Conservation (phyloP, 768 basidiomycete genomes). For the Phylloporus arenicola region DNA sequence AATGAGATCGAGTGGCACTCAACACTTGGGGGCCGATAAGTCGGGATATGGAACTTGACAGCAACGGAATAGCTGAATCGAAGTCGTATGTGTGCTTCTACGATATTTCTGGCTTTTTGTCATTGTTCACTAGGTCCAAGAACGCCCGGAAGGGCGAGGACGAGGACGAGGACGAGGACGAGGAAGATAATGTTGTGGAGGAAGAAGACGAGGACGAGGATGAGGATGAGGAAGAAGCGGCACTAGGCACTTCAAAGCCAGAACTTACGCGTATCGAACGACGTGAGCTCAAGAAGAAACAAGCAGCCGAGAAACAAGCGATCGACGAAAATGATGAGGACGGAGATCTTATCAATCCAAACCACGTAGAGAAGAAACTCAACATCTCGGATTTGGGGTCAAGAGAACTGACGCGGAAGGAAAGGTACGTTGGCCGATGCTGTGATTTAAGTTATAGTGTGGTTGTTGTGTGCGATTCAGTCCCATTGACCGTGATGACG, state of each 20-base stretch:
- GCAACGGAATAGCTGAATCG: conserved; percentile 49
- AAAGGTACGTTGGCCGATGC: conserved; percentile 42
- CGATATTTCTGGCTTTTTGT: conserved; percentile 8
- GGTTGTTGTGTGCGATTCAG: background rate
- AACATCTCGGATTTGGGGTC: conserved; percentile 73
- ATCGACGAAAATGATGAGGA: conserved; percentile 57
- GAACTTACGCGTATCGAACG: conserved; percentile 71
- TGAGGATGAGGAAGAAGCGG: conserved; percentile 37
- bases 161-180: conserved; percentile 38
- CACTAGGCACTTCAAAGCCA: conserved; percentile 31
- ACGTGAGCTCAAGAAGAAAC: conserved; percentile 80
- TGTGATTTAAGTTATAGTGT: background rate
- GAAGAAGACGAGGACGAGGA: conserved; percentile 39
- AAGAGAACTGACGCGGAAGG: conserved; percentile 56
- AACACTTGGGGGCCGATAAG: conserved; percentile 27
- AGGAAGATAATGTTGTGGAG: conserved; percentile 24
- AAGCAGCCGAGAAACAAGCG: conserved; percentile 40
- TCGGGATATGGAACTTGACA: conserved; percentile 55
- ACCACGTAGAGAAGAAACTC: conserved; percentile 68
- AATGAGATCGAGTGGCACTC: conserved; percentile 5
- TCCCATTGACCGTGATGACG: background rate
- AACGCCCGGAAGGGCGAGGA: conserved; percentile 32
- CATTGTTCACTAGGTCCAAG: conserved; percentile 12
- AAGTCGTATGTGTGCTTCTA: conserved; percentile 36
- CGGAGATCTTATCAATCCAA: conserved; percentile 71